A percentile compares a stretch with the other conserved stretches of the same genome.
Evolutionary conservation across 192 early-diverging fungal genomes (phyloP).

Genomic region (Powellomyces hirtus): DNA sequence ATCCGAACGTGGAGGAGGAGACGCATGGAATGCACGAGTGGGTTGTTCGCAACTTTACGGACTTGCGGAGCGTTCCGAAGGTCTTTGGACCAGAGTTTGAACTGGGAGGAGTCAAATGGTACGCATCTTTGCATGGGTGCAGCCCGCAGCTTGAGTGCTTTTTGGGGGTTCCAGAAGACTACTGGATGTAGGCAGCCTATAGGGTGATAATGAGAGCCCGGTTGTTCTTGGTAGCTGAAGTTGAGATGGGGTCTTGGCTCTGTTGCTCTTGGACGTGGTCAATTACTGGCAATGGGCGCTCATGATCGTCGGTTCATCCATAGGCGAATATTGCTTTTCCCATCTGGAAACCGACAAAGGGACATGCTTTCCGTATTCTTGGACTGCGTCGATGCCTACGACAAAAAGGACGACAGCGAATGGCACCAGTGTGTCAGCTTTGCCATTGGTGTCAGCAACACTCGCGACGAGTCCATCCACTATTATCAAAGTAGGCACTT

Average conservation of each 20-base stretch:
- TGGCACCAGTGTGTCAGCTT: constrained; percentile 88
- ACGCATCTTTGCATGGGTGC: background rate
- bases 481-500: constrained; percentile 45
- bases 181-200: too few species aligned
- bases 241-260: background rate
- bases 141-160: background rate
- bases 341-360: constrained; percentile 72
- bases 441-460: constrained; percentile 72
- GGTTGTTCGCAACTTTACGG: constrained; percentile 31
- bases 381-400: constrained; percentile 71
- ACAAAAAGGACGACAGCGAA: constrained; percentile 42
- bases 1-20: constrained; percentile 19
- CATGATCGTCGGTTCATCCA: too few species aligned
- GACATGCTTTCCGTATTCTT: constrained; percentile 82
- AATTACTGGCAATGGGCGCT: background rate
- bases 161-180: too few species aligned
- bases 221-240: too few species aligned
- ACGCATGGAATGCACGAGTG: constrained; percentile 28
- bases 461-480: constrained; percentile 61
- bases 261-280: background rate
- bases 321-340: constrained; percentile 89
- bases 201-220: too few species aligned
- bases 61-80: constrained; percentile 27
- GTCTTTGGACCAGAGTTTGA: constrained; percentile 40
- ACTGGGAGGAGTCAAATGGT: constrained; percentile 40